A percentile compares a stretch with the other conserved stretches of the same genome.
Evolutionary conservation across 2,329 filamentous ascomycete species (phyloP).

Genomic region (Paecilomyces formosus): DNA sequence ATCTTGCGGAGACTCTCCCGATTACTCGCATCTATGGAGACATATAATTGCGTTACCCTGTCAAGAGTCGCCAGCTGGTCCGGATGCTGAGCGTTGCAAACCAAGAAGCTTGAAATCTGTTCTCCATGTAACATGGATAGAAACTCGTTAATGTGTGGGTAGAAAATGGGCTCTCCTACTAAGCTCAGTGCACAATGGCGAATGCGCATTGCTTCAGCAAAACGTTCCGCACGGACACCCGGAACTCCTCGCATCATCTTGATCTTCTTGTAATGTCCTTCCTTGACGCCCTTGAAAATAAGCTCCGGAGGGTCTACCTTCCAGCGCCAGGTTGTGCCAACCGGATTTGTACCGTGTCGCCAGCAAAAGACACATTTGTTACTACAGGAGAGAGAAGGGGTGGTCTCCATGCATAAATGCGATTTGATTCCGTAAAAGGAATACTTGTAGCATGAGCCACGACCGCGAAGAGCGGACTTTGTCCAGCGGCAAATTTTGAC

Average conservation of each 20-base stretch:
- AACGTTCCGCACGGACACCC: slow-evolving; percentile 83
- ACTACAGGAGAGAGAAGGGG: slow-evolving; percentile 86
- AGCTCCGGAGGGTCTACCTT: slow-evolving; percentile 82
- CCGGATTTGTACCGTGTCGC: slow-evolving; percentile 95
- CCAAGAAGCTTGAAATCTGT: slow-evolving; percentile 86
- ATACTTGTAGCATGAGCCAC: slow-evolving; percentile 95
- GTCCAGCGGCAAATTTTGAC: slow-evolving; percentile 99
- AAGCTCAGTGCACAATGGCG: slow-evolving; percentile 86
- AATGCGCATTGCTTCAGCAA: slow-evolving; percentile 86
- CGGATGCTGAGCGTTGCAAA: slow-evolving; percentile 95
- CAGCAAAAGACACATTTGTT: slow-evolving; percentile 99
- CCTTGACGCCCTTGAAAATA: slow-evolving; percentile 86
- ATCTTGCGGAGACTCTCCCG: slow-evolving; percentile 80
- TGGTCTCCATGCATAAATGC: slow-evolving; percentile 97
- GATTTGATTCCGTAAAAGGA: slow-evolving; percentile 96
- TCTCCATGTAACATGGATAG: slow-evolving; percentile 73
- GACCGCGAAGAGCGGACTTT: slow-evolving; percentile 86
- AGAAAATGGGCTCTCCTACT: slow-evolving; percentile 98
- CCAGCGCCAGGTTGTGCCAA: slow-evolving; percentile 96
- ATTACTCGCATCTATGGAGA: slow-evolving; percentile 92
- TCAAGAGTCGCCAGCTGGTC: slow-evolving; percentile 76
- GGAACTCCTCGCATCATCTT: slow-evolving; percentile 94
- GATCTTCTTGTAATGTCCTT: slow-evolving; percentile 93
- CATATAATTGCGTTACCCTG: slow-evolving; percentile 90
- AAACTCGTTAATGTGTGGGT: slow-evolving; percentile 94